phyloP scores from a whole-genome alignment of 2,329 filamentous ascomycete genomes.

The Amphichorda felina region DNA sequence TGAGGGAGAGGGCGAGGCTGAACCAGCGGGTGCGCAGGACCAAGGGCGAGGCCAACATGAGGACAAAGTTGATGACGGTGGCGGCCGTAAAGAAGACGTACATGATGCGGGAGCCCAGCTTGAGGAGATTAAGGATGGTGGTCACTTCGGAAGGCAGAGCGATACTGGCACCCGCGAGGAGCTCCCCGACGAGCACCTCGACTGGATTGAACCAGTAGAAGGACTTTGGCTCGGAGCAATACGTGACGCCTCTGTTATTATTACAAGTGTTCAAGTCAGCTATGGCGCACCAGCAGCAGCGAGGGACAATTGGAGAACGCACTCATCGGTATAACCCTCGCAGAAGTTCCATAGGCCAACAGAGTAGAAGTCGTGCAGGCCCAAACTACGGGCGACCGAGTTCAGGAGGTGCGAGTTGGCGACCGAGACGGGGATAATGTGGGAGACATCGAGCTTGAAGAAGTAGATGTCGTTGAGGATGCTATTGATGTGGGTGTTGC shows the following conservation, averaged over 20 bases:
- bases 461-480: conserved; percentile 67
- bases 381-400: conserved; percentile 74
- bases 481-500: conserved; percentile 52
- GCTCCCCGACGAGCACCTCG: conserved; percentile 64
- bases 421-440: conserved; percentile 65
- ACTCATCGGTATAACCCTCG: conserved; percentile 65
- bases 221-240: conserved; percentile 56
- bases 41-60: conserved; percentile 55
- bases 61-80: conserved; percentile 56
- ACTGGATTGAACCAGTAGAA: conserved; percentile 92
- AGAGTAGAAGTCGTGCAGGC: conserved; percentile 88
- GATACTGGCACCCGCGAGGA: conserved; percentile 74
- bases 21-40: conserved; percentile 45
- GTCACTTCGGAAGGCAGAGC: conserved; percentile 65
- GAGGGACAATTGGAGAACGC: conserved; percentile 11
- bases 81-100: conserved; percentile 75
- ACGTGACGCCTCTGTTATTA: conserved; percentile 52
- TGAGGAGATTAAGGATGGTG: conserved; percentile 62
- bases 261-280: not conserved
- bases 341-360: conserved; percentile 89
- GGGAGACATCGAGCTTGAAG: conserved; percentile 69
- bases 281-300: not conserved
- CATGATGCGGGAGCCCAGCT: conserved; percentile 71
- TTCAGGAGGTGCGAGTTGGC: conserved; percentile 70
- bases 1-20: conserved; percentile 53